phyloP scores from a whole-genome alignment of 331 rosid genomes.

The Malus hybrid region DNA sequence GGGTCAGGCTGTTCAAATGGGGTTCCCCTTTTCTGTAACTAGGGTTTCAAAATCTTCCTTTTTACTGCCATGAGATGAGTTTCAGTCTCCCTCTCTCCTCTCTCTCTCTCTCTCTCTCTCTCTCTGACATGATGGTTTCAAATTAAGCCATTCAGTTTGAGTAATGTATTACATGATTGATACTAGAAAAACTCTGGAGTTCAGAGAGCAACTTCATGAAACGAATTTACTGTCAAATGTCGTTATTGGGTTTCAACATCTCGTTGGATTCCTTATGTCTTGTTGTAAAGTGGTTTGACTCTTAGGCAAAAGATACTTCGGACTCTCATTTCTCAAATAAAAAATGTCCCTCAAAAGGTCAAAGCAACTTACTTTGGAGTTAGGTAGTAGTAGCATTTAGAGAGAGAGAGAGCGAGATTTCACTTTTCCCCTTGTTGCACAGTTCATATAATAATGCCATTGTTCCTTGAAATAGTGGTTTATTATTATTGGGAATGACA shows the following conservation, averaged over 20 bases:
- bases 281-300: slow-evolving; percentile 1
- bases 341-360: slow-evolving; percentile 4
- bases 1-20: slow-evolving; percentile 24
- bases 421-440: neutral
- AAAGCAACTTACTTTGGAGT: slow-evolving; percentile 3
- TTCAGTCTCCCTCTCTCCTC: neutral
- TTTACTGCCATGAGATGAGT: slow-evolving; percentile 5
- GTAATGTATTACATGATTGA: neutral
- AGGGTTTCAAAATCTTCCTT: neutral
- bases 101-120: neutral
- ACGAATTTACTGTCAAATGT: too few relatives aligned
- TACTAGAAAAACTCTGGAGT: too few relatives aligned
- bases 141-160: neutral
- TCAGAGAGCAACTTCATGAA: too few relatives aligned
- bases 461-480: neutral
- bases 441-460: neutral
- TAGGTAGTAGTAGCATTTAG: neutral
- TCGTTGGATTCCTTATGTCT: slow-evolving; percentile 12
- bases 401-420: too few relatives aligned
- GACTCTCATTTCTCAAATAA: slow-evolving; percentile 12
- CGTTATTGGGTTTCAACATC: slow-evolving; percentile 1
- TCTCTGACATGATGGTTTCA: neutral
- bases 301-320: slow-evolving; percentile 1
- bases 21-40: slow-evolving; percentile 12
- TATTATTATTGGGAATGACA: neutral